Base-by-base conservation (phyloP, 352 stramenopile genomes). In the Globisporangium irregulare region DNA sequence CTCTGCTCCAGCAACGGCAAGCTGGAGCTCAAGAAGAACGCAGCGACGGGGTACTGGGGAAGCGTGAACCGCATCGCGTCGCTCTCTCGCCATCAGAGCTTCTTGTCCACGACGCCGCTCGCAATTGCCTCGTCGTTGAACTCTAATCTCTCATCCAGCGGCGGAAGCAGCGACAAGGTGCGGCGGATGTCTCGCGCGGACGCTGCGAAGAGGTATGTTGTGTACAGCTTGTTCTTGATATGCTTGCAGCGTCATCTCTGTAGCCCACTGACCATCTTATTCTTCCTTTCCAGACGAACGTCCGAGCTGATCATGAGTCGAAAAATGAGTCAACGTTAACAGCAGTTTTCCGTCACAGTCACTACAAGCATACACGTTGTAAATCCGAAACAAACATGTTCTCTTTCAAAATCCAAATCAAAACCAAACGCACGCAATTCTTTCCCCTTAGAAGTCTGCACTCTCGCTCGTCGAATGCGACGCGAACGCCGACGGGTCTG, bases 11-110 rank as follows among this genome's bases (percentile, higher is more conserved):
- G 78, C 69, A 94, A 96, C 68, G 82, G 85, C 68, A 96, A 94
- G 72, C 71, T 96, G 8, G 88, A 94, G 60, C 84, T 96, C 61
- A 94, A 94, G 74, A 94, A 94, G 73, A 96, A 94, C 58, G 88
- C 88, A 3, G 86, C 88, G 4, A 96, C 86, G 0, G 88, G 88
- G 1, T 79, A 84, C 56, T 96, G 86, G 86, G 88, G 88, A 12
- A 96, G 86, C 66, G 84, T 96, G 29, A 94, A 96, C 70, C 85
- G 88, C 53, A 87, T 96, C 59, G 87, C 88, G 24, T 92, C 88
- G 48, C 71, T 96, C 54, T 94, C 84, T 20, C 85, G 84, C 5
- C 88, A 96, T 72, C 85, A 93, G 56, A 96, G 88, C 62, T 96
- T 96, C 70, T 70, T 94, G 63, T 75, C 84, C 20, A 89, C 82